phyloP scores from a whole-genome alignment of 2,329 filamentous ascomycete genomes.

The Myriosclerotinia scirpicola region DNA sequence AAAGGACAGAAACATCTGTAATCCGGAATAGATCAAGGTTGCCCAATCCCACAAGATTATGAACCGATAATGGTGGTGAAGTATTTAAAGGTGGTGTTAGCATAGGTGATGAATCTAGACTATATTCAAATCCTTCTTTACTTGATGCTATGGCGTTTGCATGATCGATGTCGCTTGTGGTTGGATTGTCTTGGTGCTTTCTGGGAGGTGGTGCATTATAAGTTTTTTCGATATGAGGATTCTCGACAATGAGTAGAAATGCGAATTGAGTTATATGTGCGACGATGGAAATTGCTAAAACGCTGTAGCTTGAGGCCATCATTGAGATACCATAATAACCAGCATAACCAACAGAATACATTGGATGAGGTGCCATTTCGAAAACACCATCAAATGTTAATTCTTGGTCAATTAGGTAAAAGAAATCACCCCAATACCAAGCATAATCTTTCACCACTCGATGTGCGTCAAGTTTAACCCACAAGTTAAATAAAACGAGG shows the following conservation, averaged over 20 bases:
- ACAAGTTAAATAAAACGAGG: slow-evolving; percentile 90
- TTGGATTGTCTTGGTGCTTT: slow-evolving; percentile 45
- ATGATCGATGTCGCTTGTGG: slow-evolving; percentile 40
- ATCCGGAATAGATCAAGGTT: slow-evolving; percentile 89
- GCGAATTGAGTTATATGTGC: slow-evolving; percentile 93
- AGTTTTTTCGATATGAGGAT: slow-evolving; percentile 95
- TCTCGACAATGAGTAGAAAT: slow-evolving; percentile 89
- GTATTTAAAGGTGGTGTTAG: slow-evolving; percentile 41
- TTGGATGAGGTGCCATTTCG: slow-evolving; percentile 97
- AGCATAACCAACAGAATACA: slow-evolving; percentile 98
- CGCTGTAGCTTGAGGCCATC: slow-evolving; percentile 97
- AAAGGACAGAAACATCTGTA: slow-evolving; percentile 76
- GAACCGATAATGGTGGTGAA: slow-evolving; percentile 65
- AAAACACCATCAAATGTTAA: slow-evolving; percentile 98
- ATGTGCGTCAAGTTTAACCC: slow-evolving; percentile 98
- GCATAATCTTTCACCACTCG: slow-evolving; percentile 98
- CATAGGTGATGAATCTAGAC: slow-evolving; percentile 23
- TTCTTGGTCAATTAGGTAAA: slow-evolving; percentile 96
- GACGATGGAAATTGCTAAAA: slow-evolving; percentile 93
- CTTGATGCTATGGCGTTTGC: slow-evolving; percentile 41
- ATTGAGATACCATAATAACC: slow-evolving; percentile 98
- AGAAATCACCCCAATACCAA: slow-evolving; percentile 99
- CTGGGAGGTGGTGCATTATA: slow-evolving; percentile 87
- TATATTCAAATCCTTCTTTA: slow-evolving; percentile 40
- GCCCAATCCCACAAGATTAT: slow-evolving; percentile 77